Percentiles rank a stretch among this genome's conserved stretches.
These are phyloP conservation scores for Chrysosporium keratinophilum DNA, from an alignment of 2,329 filamentous ascomycete species.

Conservation along the genomic window DNA sequence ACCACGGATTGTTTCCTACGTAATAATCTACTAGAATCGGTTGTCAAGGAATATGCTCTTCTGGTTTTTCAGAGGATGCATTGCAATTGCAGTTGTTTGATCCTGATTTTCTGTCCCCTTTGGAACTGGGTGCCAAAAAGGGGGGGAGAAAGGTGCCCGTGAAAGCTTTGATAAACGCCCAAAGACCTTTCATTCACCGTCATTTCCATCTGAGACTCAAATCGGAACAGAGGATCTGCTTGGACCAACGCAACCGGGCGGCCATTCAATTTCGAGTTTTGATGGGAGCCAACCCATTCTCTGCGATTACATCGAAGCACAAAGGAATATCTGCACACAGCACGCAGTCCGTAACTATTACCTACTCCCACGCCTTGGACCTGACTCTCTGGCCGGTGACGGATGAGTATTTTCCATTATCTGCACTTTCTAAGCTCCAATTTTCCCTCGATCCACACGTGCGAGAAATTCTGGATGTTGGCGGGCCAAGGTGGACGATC, in stretches of 20 bases:
- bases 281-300: too few relatives aligned
- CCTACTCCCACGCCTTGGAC: too few relatives aligned
- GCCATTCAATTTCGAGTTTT: background rate
- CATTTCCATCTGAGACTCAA: background rate
- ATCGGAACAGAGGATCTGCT: background rate
- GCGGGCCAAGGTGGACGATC: slow-evolving; percentile 2
- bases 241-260: background rate
- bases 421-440: background rate
- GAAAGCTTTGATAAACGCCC: background rate
- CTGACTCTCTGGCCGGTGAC: background rate
- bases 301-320: too few relatives aligned
- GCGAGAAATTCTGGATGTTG: slow-evolving; percentile 1
- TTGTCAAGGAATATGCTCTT: too few relatives aligned
- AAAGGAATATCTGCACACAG: background rate
- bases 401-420: background rate
- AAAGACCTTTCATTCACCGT: background rate
- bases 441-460: background rate
- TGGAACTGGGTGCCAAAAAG: background rate
- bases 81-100: background rate
- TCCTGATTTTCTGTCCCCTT: background rate
- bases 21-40: too few relatives aligned
- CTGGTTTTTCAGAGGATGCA: background rate
- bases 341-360: background rate
- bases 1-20: too few relatives aligned
- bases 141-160: background rate